Evolutionary conservation across 192 early-diverging fungal species (phyloP), one percentile per base, ranked within the genome.

Genomic region (Chytriomyces sp.): DNA sequence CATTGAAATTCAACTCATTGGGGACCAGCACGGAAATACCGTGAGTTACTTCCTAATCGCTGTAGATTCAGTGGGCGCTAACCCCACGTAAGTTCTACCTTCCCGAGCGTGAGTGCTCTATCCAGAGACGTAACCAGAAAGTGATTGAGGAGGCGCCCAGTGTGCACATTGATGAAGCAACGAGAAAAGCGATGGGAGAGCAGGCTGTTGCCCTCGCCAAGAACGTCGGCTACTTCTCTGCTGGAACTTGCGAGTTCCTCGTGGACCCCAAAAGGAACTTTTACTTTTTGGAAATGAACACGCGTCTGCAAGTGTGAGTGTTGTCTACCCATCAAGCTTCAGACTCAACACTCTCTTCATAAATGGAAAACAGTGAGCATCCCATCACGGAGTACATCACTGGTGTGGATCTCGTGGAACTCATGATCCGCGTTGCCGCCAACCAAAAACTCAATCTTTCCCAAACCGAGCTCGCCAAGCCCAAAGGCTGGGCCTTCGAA

Each of bases 101-200:
- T 40, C 94, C 94, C 3, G 96, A 98, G 80, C 87, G 96, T 58
- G 97, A 99, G 81, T 99, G 96, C 78, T 97, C 95, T 6, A 95
- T 99, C 34, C 97, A 99, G 86, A 89, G 97, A 64, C 91, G 97
- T 34, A 97, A 98, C 77, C 97, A 99, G 82, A 99, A 99, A 85
- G 93, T 94, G 64, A 94, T 99, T 60, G 96, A 99, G 81, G 98
- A 98, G 82, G 93, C 94, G 0, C 94, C 94, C n/a, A 90, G 88
- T 49, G 22, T 92, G 90, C 14, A 74, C 63, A 74, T 74, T 44
- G 75, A 81, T 49, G 39, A 14, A 4, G 78, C 75, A 0, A 82
- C 81, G 19, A 57, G 81, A 36, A 77, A 75, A 41, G 77, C 78
- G 19, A 82, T 82, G 81, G 81, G 81, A 19, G 81, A 77, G 38